Base-by-base conservation (phyloP, 768 basidiomycete genomes). In the Panellus pusillus region DNA sequence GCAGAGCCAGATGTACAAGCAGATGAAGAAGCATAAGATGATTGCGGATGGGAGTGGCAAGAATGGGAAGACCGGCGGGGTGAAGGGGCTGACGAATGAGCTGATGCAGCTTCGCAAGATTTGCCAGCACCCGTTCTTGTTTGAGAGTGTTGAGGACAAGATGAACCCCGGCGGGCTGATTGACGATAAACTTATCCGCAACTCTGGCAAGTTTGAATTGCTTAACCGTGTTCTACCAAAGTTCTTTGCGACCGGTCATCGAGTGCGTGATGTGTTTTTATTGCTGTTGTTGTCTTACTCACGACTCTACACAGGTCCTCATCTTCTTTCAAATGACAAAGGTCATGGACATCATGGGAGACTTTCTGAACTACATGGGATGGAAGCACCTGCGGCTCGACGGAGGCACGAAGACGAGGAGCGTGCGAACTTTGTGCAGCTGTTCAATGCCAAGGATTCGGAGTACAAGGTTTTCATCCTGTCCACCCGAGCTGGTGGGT, bases 271-370 rank as follows among this genome's bases (percentile, higher is more conserved):
- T 6, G 11, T 55, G 47, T 19, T 38, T 39, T 13, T 13, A 14
- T 37, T 49, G 6, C 24, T 29, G 18, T 40, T 19, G 8, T 20
- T 39, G n/a, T 40, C 47, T 38, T 17, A 39, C 48, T 39, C 55
- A 45, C 40, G 44, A 51, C 13, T 31, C 6, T 6, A 37, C 46
- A 32, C 59, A 93, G 90, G 92, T 96, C 42, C 84, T 99, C 52
- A 98, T 99, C 63, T 98, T 99, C 84, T 98, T 98, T 86, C 97
- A 99, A 72, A 98, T 98, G 97, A 98, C 95, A 14, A 91, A 93
- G 66, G 93, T 98, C 63, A 97, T 98, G 95, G 92, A 96, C 58
- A 94, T 97, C 67, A 93, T 96, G 84, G 92, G 93, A 64, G 95
- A 98, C 64, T 98, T 94, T 65, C 72, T 97, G 65, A 91, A 89